These are phyloP conservation scores for Nicotiana tomentosiformis DNA, from an alignment of 257 asterid genomes.

Conservation along the genomic window DNA sequence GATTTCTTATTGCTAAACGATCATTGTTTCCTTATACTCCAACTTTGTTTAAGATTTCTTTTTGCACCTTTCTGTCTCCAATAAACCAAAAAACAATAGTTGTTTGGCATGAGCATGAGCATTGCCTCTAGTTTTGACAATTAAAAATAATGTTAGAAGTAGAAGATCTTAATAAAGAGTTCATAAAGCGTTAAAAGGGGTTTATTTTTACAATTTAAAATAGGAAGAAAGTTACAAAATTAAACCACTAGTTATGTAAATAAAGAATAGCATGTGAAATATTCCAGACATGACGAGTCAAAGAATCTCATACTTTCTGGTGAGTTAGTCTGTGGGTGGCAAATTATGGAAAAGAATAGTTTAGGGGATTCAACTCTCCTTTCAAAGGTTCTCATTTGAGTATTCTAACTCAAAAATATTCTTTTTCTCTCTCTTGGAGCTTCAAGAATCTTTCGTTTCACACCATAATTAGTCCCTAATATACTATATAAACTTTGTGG, in stretches of 20 bases:
- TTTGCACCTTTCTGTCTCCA: not conserved
- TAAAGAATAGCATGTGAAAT: conserved; percentile 33
- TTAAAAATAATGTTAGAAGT: conserved; percentile 7
- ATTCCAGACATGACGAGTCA: conserved; percentile 18
- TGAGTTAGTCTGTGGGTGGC: conserved; percentile 1
- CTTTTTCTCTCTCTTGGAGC: conserved; percentile 11
- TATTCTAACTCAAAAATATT: conserved; percentile 12
- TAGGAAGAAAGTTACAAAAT: conserved; percentile 5
- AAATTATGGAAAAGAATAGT: conserved; percentile 26
- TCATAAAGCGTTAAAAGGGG: not conserved
- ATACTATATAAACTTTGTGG: not conserved
- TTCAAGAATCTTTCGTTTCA: conserved; percentile 12
- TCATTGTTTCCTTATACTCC: conserved; percentile 13
- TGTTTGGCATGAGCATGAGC: conserved; percentile 5
- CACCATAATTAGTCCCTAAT: not conserved
- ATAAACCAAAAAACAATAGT: not conserved
- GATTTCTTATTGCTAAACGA: conserved; percentile 12
- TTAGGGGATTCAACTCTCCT: conserved; percentile 7
- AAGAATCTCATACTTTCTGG: conserved; percentile 41
- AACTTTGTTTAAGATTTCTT: conserved; percentile 18
- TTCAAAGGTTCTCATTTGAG: conserved; percentile 26
- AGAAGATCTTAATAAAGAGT: conserved; percentile 15
- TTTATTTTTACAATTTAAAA: conserved; percentile 6
- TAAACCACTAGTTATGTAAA: not conserved
- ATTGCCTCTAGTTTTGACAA: conserved; percentile 26